Evolutionary conservation across 768 basidiomycete species (phyloP).

Genomic region (Pleurotus salmoneostramineus): DNA sequence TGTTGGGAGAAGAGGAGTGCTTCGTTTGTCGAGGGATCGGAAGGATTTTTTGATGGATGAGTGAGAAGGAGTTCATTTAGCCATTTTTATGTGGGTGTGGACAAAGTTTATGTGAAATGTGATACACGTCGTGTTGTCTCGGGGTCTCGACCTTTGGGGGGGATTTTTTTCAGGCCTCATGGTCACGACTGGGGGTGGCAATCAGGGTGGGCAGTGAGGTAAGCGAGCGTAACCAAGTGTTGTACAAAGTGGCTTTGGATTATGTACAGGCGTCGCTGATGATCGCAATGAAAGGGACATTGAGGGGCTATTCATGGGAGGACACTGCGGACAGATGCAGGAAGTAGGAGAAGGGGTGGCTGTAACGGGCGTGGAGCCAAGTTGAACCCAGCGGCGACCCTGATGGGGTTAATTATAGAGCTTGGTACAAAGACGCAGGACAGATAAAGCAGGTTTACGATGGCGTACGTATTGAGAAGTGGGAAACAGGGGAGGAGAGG

Average conservation of each 20-base stretch:
- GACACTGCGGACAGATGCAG: not conserved
- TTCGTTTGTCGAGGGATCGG: constrained; percentile 61
- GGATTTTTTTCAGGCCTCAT: too few relatives aligned
- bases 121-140: too few relatives aligned
- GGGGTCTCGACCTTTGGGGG: too few relatives aligned
- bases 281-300: not conserved
- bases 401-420: not conserved
- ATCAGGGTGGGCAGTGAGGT: not conserved
- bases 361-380: not conserved
- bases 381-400: not conserved
- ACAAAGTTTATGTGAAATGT: too few relatives aligned
- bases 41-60: constrained; percentile 35
- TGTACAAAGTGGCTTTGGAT: not conserved
- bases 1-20: constrained; percentile 55
- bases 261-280: not conserved
- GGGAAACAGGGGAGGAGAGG: not conserved
- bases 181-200: too few relatives aligned
- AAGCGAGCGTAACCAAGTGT: not conserved
- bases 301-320: not conserved
- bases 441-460: not conserved
- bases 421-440: not conserved
- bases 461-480: not conserved
- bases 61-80: not conserved
- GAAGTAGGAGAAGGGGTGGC: not conserved
- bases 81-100: too few relatives aligned